Conservation (phyloP, 2,329 filamentous ascomycete species). For the Claviceps sp. region DNA sequence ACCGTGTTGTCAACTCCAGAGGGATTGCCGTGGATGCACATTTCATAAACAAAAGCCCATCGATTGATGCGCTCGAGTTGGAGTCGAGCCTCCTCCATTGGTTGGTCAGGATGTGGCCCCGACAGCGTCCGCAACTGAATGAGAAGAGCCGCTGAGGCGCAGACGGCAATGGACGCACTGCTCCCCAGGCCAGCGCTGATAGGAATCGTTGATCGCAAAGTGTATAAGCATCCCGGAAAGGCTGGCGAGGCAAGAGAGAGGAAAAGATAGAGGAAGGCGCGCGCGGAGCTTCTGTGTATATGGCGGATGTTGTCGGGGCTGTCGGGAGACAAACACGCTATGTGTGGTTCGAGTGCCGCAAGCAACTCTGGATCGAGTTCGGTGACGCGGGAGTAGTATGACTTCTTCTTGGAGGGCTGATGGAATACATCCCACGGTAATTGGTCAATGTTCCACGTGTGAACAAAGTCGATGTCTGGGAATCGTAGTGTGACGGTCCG, state of each 20-base stretch:
- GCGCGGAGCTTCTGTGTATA: slow-evolving; percentile 70
- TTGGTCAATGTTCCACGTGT: slow-evolving; percentile 89
- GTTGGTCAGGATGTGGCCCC: slow-evolving; percentile 85
- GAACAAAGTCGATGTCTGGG: slow-evolving; percentile 75
- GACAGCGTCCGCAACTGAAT: slow-evolving; percentile 79
- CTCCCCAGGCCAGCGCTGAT: slow-evolving; percentile 85
- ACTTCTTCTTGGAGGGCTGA: slow-evolving; percentile 75
- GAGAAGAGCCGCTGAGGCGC: slow-evolving; percentile 69
- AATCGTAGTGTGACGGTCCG: slow-evolving; percentile 81
- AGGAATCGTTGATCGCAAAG: slow-evolving; percentile 83
- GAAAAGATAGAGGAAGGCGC: slow-evolving; percentile 85
- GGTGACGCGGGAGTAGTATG: slow-evolving; percentile 83
- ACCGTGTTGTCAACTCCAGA: slow-evolving; percentile 97
- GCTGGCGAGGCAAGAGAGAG: slow-evolving; percentile 69
- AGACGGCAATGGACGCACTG: slow-evolving; percentile 89
- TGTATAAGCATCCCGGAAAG: slow-evolving; percentile 75
- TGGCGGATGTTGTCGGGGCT: slow-evolving; percentile 61
- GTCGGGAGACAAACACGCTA: slow-evolving; percentile 54
- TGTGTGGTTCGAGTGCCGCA: slow-evolving; percentile 65
- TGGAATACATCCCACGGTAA: slow-evolving; percentile 79
- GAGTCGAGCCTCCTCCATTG: slow-evolving; percentile 68
- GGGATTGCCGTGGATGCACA: slow-evolving; percentile 95
- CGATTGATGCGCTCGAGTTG: slow-evolving; percentile 93
- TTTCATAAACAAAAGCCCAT: slow-evolving; percentile 94
- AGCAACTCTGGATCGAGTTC: slow-evolving; percentile 72